A percentile compares a stretch with the other conserved stretches of the same genome.
Evolutionary conservation across 2,329 filamentous ascomycete species (phyloP).

Genomic region (Eurotiales sp.): DNA sequence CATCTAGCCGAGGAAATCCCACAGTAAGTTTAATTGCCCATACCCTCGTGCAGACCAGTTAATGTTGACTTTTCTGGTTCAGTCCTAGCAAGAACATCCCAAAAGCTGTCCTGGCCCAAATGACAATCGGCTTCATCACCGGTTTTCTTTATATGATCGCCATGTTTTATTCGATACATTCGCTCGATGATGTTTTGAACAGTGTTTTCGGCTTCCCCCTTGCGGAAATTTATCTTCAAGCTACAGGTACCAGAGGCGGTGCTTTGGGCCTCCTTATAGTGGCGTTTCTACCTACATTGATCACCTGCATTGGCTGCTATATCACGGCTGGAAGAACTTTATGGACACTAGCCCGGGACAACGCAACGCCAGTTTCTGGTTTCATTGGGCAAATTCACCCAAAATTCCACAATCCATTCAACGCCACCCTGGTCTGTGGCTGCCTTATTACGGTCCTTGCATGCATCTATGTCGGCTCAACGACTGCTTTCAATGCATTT

Average conservation of each 20-base stretch:
- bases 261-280: conserved; percentile 58
- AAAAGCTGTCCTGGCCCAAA: conserved; percentile 50
- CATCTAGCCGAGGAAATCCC: conserved; percentile 65
- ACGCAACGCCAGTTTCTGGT: conserved; percentile 55
- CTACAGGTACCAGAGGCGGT: conserved; percentile 47
- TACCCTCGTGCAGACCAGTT: conserved; percentile 15
- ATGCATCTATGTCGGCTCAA: conserved; percentile 54
- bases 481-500: conserved; percentile 55
- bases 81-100: conserved; percentile 45
- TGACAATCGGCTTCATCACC: conserved; percentile 44
- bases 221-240: conserved; percentile 47
- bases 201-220: conserved; percentile 43
- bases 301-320: conserved; percentile 54
- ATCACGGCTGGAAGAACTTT: conserved; percentile 60
- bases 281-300: conserved; percentile 52
- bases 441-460: conserved; percentile 52
- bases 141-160: conserved; percentile 49
- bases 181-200: conserved; percentile 39
- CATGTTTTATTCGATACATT: conserved; percentile 50
- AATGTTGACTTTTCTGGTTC: background rate
- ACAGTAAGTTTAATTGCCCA: conserved; percentile 21
- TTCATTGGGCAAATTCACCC: conserved; percentile 54
- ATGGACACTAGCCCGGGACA: conserved; percentile 57
- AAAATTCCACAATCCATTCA: conserved; percentile 56
- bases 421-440: conserved; percentile 55